Evolutionary conservation across 257 asterid species (phyloP).

Genomic region (Rauvolfia tetraphylla): DNA sequence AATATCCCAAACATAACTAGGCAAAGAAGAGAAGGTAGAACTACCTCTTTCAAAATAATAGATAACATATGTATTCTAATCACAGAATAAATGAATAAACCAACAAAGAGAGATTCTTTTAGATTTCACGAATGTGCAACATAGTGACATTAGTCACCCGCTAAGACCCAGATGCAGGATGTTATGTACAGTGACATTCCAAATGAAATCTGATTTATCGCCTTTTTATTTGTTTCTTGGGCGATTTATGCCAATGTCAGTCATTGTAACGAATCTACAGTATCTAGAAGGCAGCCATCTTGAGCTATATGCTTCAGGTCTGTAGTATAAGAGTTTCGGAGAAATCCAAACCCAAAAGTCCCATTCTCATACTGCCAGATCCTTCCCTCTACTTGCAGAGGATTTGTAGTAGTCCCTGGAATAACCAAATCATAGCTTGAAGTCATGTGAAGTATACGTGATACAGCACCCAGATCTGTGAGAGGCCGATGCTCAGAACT

Average conservation of each 20-base stretch:
- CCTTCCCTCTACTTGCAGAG: slow-evolving; percentile 66
- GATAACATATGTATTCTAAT: background rate
- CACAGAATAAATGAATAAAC: background rate
- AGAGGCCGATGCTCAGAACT: slow-evolving; percentile 21
- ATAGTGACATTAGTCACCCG: background rate
- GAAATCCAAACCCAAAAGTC: slow-evolving; percentile 79
- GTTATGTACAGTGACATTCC: slow-evolving; percentile 17
- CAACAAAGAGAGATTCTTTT: slow-evolving; percentile 2
- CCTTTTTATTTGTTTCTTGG: background rate
- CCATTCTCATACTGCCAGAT: slow-evolving; percentile 76
- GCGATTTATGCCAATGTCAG: slow-evolving; percentile 17
- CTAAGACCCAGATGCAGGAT: background rate
- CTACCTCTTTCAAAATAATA: background rate
- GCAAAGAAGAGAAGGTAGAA: background rate
- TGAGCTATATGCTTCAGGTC: slow-evolving; percentile 65
- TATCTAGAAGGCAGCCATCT: slow-evolving; percentile 51
- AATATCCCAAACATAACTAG: background rate
- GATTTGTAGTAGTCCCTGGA: slow-evolving; percentile 50
- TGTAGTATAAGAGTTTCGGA: slow-evolving; percentile 47
- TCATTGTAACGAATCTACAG: slow-evolving; percentile 29
- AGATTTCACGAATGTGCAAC: background rate
- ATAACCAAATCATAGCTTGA: slow-evolving; percentile 77
- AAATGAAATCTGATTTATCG: background rate
- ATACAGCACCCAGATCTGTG: slow-evolving; percentile 36
- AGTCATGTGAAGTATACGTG: slow-evolving; percentile 59